phyloP scores from a whole-genome alignment of 2,329 filamentous ascomycete species.

The Phialemoniopsis sp. region DNA sequence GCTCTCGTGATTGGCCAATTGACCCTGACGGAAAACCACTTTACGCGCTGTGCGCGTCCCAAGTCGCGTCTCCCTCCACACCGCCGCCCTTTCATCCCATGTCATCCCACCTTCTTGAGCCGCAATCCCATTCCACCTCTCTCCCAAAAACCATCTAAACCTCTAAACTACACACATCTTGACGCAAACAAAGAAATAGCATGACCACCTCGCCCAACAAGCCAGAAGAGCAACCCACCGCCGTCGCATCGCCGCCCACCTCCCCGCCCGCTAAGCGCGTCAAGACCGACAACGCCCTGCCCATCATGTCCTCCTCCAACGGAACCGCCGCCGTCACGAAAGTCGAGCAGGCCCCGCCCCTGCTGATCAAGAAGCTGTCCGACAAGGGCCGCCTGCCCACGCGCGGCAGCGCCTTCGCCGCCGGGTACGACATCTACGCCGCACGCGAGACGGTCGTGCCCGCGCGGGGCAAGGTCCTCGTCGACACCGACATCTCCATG shows the following conservation, averaged over 20 bases:
- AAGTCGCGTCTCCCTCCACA: too few relatives aligned
- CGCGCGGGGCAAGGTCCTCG: constrained; percentile 75
- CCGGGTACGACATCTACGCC: constrained; percentile 91
- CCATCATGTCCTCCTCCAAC: constrained; percentile 13
- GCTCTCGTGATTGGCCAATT: too few relatives aligned
- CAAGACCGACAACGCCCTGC: constrained; percentile 49
- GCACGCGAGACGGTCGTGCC: constrained; percentile 72
- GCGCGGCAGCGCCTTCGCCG: constrained; percentile 82
- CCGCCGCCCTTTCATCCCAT: too few relatives aligned
- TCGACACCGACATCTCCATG: constrained; percentile 89
- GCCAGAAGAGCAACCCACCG: constrained; percentile 8
- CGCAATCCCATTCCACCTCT: too few relatives aligned
- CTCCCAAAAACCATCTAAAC: too few relatives aligned
- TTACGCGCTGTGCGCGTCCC: too few relatives aligned
- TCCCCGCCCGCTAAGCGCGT: constrained; percentile 79
- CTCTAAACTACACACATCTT: too few relatives aligned
- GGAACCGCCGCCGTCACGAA: constrained; percentile 17
- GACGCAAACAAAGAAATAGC: constrained; percentile 15
- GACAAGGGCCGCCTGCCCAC: constrained; percentile 78
- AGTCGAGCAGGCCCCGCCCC: constrained; percentile 46
- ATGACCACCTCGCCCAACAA: constrained; percentile 6
- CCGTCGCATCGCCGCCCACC: constrained; percentile 51
- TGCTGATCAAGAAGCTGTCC: constrained; percentile 86
- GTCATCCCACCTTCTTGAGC: too few relatives aligned
- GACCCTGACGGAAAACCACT: too few relatives aligned